Conservation (phyloP, 2,329 filamentous ascomycete genomes). For the Knufia fluminis region DNA sequence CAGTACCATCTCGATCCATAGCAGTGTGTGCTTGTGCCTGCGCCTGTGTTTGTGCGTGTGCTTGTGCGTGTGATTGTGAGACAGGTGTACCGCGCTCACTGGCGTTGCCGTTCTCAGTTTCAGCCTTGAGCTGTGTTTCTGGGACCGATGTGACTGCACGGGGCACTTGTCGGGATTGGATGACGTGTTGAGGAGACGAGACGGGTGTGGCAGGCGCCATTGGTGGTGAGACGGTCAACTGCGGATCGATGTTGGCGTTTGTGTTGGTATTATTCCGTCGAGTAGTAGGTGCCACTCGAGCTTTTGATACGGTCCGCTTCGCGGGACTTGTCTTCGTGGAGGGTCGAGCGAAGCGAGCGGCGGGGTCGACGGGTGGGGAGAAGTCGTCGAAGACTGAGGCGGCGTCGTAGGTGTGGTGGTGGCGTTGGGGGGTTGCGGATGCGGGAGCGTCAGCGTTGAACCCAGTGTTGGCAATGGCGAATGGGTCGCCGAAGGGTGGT, state of each 20-base stretch:
- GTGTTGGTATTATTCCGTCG: not conserved
- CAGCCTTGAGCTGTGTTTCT: not conserved
- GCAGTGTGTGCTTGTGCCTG: too few species aligned
- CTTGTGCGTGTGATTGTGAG: too few species aligned
- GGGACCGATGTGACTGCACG: not conserved
- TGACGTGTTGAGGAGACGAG: too few species aligned
- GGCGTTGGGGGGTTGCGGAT: not conserved
- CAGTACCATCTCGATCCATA: too few species aligned
- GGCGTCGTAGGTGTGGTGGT: not conserved
- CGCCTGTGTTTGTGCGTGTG: too few species aligned
- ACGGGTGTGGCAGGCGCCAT: too few species aligned
- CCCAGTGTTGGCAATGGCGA: too few species aligned
- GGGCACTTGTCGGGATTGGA: too few species aligned
- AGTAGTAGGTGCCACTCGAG: not conserved
- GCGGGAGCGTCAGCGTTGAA: too few species aligned
- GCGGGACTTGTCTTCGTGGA: not conserved
- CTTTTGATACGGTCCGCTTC: not conserved
- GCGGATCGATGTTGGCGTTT: not conserved
- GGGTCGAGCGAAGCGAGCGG: not conserved
- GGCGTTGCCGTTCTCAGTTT: not conserved
- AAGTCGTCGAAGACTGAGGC: constrained; percentile 5
- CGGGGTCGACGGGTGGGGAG: not conserved
- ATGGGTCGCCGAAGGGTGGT: too few species aligned
- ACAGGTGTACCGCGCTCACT: too few species aligned
- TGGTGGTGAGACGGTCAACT: too few species aligned